These are phyloP conservation scores for Aspergillus pseudoterreus DNA, from an alignment of 2,329 filamentous ascomycete genomes.

Conservation along the genomic window DNA sequence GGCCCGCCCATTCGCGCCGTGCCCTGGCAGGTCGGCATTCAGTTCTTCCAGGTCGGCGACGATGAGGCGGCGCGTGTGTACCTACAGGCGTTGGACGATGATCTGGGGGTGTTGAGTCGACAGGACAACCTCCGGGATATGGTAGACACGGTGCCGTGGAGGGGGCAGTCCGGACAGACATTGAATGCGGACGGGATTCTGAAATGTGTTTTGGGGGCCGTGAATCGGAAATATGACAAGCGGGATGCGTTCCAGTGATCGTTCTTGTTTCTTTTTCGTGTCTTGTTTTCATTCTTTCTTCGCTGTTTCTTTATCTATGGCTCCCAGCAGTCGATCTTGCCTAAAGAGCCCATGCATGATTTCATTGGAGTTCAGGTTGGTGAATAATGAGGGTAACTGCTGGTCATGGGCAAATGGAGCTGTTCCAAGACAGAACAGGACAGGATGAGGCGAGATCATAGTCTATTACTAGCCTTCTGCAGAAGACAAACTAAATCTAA, in stretches of 20 bases:
- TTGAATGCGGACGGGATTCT: conserved; percentile 70
- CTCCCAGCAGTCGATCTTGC: too few species aligned
- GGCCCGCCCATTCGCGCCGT: conserved; percentile 51
- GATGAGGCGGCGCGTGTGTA: conserved; percentile 63
- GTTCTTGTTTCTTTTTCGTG: conserved; percentile 5
- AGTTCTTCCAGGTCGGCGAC: conserved; percentile 91
- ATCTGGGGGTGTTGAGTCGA: conserved; percentile 53
- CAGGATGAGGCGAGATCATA: too few species aligned
- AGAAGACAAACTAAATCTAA: too few species aligned
- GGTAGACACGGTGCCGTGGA: conserved; percentile 83
- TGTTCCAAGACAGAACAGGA: too few species aligned
- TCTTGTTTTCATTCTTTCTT: background rate
- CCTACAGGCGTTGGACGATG: conserved; percentile 72
- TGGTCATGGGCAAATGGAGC: too few species aligned
- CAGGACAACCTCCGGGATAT: conserved; percentile 65
- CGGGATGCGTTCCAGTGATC: conserved; percentile 13
- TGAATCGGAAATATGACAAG: conserved; percentile 64
- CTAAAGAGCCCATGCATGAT: too few species aligned
- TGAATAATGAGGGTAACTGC: too few species aligned
- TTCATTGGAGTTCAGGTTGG: too few species aligned
- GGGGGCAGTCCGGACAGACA: conserved; percentile 41
- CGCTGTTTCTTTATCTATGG: background rate
- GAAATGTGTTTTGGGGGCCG: conserved; percentile 76
- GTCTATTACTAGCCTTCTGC: too few species aligned
- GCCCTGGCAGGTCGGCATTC: conserved; percentile 80